Percentiles rank a stretch among this genome's conserved stretches.
phyloP scores from a whole-genome alignment of 148 eudicot genomes.

The Salicornia ramosissima region DNA sequence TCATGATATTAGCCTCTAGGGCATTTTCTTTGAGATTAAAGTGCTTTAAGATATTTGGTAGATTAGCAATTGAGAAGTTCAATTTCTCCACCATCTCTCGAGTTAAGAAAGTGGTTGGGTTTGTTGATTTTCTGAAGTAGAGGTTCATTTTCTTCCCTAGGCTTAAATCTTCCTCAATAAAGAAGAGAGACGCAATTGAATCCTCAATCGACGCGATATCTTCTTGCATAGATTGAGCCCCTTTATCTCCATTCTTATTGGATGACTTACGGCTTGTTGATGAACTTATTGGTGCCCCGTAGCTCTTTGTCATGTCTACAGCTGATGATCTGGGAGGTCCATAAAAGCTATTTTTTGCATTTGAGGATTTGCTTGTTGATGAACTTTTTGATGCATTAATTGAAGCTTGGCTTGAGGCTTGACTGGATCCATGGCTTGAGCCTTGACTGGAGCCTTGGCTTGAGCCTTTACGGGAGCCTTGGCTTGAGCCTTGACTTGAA shows the following conservation, averaged over 20 bases:
- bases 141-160: constrained; percentile 26
- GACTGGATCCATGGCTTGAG: neutral
- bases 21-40: constrained; percentile 14
- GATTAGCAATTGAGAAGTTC: constrained; percentile 5
- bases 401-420: neutral
- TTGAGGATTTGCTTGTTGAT: neutral
- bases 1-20: constrained; percentile 15
- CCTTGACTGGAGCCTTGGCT: no score
- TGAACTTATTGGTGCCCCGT: constrained; percentile 14
- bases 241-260: neutral
- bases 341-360: constrained; percentile 3
- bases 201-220: constrained; percentile 7
- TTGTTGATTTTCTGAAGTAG: constrained; percentile 17
- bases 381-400: neutral
- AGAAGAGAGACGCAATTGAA: constrained; percentile 21
- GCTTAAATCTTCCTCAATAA: constrained; percentile 19
- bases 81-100: constrained; percentile 21
- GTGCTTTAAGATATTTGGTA: constrained; percentile 10
- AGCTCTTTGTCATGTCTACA: constrained; percentile 9
- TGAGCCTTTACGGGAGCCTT: no score
- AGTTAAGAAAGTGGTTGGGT: constrained; percentile 18
- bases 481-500: neutral
- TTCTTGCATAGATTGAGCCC: neutral
- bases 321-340: constrained; percentile 19
- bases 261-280: neutral